These are phyloP conservation scores for Camellia oleifera DNA, from an alignment of 179 eudicot species.

Conservation along the genomic window DNA sequence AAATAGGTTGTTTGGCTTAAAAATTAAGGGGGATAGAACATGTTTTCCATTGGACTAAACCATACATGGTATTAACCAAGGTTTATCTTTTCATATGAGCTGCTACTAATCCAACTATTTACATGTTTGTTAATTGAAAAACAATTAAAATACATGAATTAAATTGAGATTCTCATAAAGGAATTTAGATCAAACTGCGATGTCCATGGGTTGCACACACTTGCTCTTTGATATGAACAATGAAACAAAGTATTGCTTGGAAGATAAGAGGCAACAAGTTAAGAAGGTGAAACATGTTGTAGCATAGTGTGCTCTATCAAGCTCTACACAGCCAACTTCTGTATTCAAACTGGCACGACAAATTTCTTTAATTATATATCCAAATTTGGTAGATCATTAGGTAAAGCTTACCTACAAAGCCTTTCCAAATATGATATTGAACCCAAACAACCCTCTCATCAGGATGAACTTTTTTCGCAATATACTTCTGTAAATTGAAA, in stretches of 20 bases:
- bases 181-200: not conserved
- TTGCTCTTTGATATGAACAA: not conserved
- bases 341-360: not conserved
- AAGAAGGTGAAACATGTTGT: not conserved
- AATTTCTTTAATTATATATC: not conserved
- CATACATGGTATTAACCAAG: not conserved
- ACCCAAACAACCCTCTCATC: conserved; percentile 69
- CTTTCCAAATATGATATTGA: conserved; percentile 54
- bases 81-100: too few relatives aligned
- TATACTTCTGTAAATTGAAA: conserved; percentile 45
- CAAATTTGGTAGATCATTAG: not conserved
- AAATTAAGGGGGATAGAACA: not conserved
- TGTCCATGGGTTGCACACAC: too few relatives aligned
- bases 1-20: not conserved
- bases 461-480: conserved; percentile 68
- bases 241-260: too few relatives aligned
- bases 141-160: not conserved
- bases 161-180: not conserved
- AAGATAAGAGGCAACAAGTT: not conserved
- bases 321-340: not conserved
- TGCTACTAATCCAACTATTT: too few relatives aligned
- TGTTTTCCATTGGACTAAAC: not conserved
- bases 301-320: not conserved
- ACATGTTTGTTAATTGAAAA: not conserved
- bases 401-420: conserved; percentile 59